These are phyloP conservation scores for Aspergillus japonicus DNA, from an alignment of 2,329 filamentous ascomycete genomes.

Conservation along the genomic window DNA sequence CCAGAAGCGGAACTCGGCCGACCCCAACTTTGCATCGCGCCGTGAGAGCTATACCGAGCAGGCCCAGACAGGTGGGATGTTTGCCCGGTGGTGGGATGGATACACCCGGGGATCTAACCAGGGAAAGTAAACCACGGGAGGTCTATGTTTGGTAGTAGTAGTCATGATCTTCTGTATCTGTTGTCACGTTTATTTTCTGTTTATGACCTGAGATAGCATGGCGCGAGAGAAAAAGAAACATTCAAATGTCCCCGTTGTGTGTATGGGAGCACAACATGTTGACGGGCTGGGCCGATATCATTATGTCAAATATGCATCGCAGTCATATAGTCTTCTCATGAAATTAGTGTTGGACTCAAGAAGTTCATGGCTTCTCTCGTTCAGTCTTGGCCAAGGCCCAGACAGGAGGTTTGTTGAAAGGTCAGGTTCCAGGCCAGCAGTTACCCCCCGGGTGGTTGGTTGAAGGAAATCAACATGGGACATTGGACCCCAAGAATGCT, in stretches of 20 bases:
- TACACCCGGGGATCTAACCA: conserved; percentile 36
- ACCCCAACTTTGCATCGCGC: conserved; percentile 37
- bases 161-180: neutral
- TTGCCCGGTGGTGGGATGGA: conserved; percentile 44
- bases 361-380: neutral
- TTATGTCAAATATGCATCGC: neutral
- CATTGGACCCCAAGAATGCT: neutral
- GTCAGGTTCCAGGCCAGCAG: too few species aligned
- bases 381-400: neutral
- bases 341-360: neutral
- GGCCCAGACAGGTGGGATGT: conserved; percentile 36
- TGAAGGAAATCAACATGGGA: neutral
- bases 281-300: neutral
- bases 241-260: neutral
- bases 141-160: too few species aligned
- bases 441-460: too few species aligned
- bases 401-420: too few species aligned
- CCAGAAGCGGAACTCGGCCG: conserved; percentile 45
- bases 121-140: neutral
- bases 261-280: neutral
- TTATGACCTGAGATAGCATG: neutral
- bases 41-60: conserved; percentile 49
- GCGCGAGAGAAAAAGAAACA: neutral
- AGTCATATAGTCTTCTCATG: neutral
- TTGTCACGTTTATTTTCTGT: neutral